phyloP scores from a whole-genome alignment of 169 alveolate genomes.

The Amoebophrya sp. region DNA sequence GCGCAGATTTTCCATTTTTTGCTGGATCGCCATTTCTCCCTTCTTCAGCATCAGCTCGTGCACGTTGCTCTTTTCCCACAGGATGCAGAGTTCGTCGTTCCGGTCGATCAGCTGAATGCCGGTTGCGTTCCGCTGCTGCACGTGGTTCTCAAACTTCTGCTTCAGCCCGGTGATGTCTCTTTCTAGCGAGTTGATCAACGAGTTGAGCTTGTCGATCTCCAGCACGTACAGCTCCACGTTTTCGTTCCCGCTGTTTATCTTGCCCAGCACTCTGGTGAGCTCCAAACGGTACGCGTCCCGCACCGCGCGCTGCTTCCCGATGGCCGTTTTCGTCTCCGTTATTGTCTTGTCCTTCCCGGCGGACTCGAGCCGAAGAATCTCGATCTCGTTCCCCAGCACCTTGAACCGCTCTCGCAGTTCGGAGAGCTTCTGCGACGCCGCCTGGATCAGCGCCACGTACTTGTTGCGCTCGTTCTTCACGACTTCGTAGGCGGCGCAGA shows the following conservation, averaged over 20 bases:
- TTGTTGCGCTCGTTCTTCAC: slow-evolving; percentile 69
- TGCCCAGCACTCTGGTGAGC: background rate
- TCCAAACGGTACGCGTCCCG: background rate
- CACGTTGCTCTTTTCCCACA: slow-evolving; percentile 63
- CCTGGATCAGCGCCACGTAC: slow-evolving; percentile 59
- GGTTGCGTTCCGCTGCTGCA: slow-evolving; percentile 61
- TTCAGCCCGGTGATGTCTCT: slow-evolving; percentile 58
- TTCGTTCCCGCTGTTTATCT: background rate
- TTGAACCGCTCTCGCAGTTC: slow-evolving; percentile 68
- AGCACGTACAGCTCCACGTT: slow-evolving; percentile 53
- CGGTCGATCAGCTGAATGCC: slow-evolving; percentile 72
- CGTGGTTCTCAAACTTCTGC: slow-evolving; percentile 56
- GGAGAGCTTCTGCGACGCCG: slow-evolving; percentile 60
- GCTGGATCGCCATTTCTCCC: slow-evolving; percentile 55
- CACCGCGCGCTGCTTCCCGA: background rate
- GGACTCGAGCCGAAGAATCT: slow-evolving; percentile 61
- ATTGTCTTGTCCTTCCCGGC: slow-evolving; percentile 58
- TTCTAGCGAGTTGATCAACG: slow-evolving; percentile 56
- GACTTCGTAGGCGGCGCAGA: slow-evolving; percentile 50
- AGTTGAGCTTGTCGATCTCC: slow-evolving; percentile 64
- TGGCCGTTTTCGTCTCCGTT: slow-evolving; percentile 49
- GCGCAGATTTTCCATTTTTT: slow-evolving; percentile 45
- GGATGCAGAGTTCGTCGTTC: slow-evolving; percentile 69
- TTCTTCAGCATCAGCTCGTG: slow-evolving; percentile 54
- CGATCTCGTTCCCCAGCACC: slow-evolving; percentile 65